Percentiles rank a stretch among this genome's conserved stretches.
Conservation (phyloP, 208 protist genomes). For the Wallacemonas sp. region DNA sequence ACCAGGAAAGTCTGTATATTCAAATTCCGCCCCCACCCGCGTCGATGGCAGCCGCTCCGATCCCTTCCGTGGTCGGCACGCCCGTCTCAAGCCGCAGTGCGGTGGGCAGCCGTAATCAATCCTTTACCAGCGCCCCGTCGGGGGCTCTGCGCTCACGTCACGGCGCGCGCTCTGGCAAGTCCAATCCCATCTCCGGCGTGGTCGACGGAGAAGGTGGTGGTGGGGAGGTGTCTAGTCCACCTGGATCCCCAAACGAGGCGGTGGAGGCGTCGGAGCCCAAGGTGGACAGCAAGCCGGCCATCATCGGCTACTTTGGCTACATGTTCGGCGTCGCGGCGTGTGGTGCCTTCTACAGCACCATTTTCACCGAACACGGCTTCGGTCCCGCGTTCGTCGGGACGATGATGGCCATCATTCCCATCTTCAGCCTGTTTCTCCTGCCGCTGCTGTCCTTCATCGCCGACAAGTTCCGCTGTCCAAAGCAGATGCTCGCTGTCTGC, state of each 20-base stretch:
- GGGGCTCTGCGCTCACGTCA: background rate
- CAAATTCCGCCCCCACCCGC: background rate
- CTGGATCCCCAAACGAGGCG: background rate
- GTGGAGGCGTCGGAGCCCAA: conserved; percentile 13
- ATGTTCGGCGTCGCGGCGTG: conserved; percentile 38
- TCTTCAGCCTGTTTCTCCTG: conserved; percentile 37
- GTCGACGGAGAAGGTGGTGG: too few relatives aligned
- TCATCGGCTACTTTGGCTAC: conserved; percentile 46
- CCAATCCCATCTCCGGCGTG: too few relatives aligned
- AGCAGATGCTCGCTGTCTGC: conserved; percentile 28
- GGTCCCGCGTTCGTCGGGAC: conserved; percentile 32
- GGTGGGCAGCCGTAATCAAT: background rate
- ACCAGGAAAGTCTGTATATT: background rate
- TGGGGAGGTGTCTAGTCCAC: too few relatives aligned
- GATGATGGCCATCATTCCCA: conserved; percentile 28
- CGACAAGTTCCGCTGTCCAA: conserved; percentile 44
- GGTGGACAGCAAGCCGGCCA: conserved; percentile 18
- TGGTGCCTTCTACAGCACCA: conserved; percentile 32
- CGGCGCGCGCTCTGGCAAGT: too few relatives aligned
- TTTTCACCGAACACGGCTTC: conserved; percentile 46
- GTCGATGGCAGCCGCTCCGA: background rate
- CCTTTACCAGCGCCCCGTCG: background rate
- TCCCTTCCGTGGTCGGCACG: conserved; percentile 6
- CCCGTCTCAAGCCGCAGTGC: too few relatives aligned
- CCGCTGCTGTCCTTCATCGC: conserved; percentile 49